Conservation (phyloP, 306 rosid genomes). For the Cicer judaicum region DNA sequence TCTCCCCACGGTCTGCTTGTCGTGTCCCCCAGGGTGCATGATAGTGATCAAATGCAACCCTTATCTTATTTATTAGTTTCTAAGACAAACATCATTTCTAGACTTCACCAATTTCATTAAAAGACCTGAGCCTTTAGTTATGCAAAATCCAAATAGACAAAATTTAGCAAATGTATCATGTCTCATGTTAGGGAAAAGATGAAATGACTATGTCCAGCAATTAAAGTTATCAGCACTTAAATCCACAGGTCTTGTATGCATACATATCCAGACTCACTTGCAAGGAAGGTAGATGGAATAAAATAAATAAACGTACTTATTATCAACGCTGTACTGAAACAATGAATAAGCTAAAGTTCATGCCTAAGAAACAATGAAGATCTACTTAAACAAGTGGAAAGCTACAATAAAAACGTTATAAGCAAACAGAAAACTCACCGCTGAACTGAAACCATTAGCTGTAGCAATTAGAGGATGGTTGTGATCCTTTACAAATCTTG, state of each 20-base stretch:
- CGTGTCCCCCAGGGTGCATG: background rate
- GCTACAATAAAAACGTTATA: constrained; percentile 13
- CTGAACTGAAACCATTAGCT: constrained; percentile 74
- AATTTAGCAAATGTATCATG: background rate
- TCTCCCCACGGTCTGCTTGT: background rate
- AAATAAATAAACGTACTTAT: background rate
- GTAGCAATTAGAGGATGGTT: constrained; percentile 81
- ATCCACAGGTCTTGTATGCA: constrained; percentile 12
- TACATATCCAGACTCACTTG: constrained; percentile 12
- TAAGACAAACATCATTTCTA: background rate
- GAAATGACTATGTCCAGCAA: constrained; percentile 6
- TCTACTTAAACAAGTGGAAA: constrained; percentile 13
- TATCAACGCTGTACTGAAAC: background rate
- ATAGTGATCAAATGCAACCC: background rate
- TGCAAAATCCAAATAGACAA: constrained; percentile 6
- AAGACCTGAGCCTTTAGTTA: constrained; percentile 13
- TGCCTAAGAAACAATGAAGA: constrained; percentile 10
- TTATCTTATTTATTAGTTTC: background rate
- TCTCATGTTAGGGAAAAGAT: constrained; percentile 16
- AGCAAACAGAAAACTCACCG: constrained; percentile 61
- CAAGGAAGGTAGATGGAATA: constrained; percentile 23
- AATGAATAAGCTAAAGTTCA: background rate
- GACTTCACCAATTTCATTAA: background rate
- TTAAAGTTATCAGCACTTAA: constrained; percentile 9
- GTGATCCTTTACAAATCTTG: constrained; percentile 87